Evolutionary conservation across 164 flowering plant genomes (phyloP).

Genomic region (Paratinospora sagittata): DNA sequence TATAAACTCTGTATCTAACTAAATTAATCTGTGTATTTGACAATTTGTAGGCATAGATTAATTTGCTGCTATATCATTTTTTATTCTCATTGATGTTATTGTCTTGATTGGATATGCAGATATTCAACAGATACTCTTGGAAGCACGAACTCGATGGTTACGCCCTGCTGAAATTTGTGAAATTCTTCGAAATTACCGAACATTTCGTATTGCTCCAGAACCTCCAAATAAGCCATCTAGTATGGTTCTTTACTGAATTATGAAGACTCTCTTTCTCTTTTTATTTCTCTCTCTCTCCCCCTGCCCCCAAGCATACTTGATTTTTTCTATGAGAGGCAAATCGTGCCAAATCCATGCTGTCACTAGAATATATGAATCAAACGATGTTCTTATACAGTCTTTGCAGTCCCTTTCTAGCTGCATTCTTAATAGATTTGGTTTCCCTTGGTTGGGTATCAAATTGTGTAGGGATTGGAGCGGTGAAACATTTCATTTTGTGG

Average conservation of each 20-base stretch:
- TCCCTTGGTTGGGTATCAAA: not conserved
- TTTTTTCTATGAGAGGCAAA: not conserved
- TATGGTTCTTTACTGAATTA: constrained; percentile 29
- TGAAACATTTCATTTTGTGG: not conserved
- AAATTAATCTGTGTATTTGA: not conserved
- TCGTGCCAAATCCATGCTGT: not conserved
- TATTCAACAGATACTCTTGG: constrained; percentile 62
- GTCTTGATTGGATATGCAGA: constrained; percentile 35
- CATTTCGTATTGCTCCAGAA: constrained; percentile 67
- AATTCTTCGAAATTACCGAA: constrained; percentile 65
- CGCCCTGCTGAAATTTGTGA: constrained; percentile 94
- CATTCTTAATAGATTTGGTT: not conserved
- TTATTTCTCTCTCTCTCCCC: not conserved
- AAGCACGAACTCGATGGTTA: constrained; percentile 83
- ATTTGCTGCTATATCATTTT: not conserved
- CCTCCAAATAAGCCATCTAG: constrained; percentile 81
- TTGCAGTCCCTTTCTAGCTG: not conserved
- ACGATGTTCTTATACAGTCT: not conserved
- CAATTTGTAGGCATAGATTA: not conserved
- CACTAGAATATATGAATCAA: not conserved
- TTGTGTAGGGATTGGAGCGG: not conserved
- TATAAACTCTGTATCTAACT: not conserved
- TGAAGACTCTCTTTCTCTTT: not conserved
- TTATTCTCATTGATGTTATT: not conserved
- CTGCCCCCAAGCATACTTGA: not conserved